Evolutionary conservation across 352 stramenopile genomes (phyloP).

Genomic region (Globisporangium acanthophoron): DNA sequence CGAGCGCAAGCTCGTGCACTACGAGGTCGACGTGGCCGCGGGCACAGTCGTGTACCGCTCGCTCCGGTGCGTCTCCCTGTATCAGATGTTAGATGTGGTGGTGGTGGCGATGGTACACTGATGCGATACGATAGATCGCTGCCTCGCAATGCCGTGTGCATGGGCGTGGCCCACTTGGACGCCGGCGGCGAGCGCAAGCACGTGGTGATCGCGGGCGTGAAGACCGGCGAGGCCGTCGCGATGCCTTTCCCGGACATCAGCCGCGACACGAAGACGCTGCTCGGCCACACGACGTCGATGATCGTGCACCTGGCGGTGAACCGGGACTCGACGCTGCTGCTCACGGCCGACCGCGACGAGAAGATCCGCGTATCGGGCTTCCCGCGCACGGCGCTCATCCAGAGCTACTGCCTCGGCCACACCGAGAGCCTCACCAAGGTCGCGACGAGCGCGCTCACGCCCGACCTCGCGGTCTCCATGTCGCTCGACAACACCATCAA

Average conservation of each 20-base stretch:
- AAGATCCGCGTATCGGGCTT: constrained; percentile 85
- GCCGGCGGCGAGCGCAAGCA: constrained; percentile 34
- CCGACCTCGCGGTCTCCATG: constrained; percentile 56
- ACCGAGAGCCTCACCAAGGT: constrained; percentile 60
- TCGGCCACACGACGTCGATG: constrained; percentile 86
- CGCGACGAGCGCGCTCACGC: constrained; percentile 32
- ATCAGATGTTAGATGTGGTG: too few relatives aligned
- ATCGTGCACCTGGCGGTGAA: constrained; percentile 69
- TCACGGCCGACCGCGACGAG: constrained; percentile 80
- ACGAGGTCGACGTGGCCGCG: constrained; percentile 46
- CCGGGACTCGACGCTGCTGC: constrained; percentile 42
- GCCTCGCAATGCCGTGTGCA: constrained; percentile 70
- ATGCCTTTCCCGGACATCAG: constrained; percentile 68
- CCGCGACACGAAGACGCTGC: constrained; percentile 61
- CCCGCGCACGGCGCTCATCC: constrained; percentile 59
- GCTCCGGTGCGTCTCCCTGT: constrained; percentile 13
- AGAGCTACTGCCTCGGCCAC: constrained; percentile 84
- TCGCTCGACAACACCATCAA: constrained; percentile 82
- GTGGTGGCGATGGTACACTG: background rate
- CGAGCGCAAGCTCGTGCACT: constrained; percentile 69
- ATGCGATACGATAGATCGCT: constrained; percentile 20
- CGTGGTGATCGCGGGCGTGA: constrained; percentile 67
- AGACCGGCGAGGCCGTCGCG: constrained; percentile 77
- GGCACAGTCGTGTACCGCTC: constrained; percentile 34
- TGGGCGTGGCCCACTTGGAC: constrained; percentile 30